Conservation (phyloP, 352 stramenopile genomes). For the Phytophthora vignae region DNA sequence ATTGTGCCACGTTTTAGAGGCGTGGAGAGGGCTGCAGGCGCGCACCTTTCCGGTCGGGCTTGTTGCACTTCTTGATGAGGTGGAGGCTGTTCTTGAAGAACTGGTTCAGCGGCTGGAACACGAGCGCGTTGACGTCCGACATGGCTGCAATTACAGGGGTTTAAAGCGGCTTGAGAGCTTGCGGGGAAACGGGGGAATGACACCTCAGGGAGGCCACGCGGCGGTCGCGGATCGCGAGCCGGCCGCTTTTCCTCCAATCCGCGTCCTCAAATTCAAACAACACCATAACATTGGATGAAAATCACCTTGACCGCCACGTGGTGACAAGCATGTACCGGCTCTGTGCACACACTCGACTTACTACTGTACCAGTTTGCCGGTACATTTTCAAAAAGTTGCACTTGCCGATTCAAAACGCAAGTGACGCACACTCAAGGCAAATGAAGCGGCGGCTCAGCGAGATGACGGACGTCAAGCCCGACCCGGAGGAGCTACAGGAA, state of each 20-base stretch:
- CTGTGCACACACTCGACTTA: no score
- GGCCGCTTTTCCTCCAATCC: slow-evolving; percentile 29
- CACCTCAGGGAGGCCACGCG: slow-evolving; percentile 23
- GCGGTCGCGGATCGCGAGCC: slow-evolving; percentile 31
- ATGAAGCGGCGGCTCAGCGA: slow-evolving; percentile 60
- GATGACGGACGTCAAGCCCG: slow-evolving; percentile 14
- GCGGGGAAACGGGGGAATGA: slow-evolving; percentile 38
- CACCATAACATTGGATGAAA: slow-evolving; percentile 20
- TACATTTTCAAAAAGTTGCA: slow-evolving; percentile 28
- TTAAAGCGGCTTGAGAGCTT: not conserved
- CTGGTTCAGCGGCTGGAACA: slow-evolving; percentile 97
- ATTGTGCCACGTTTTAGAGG: not conserved
- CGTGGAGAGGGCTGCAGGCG: not conserved
- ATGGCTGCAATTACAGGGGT: slow-evolving; percentile 34
- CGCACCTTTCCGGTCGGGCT: slow-evolving; percentile 97
- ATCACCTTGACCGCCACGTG: slow-evolving; percentile 20
- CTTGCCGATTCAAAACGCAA: slow-evolving; percentile 22
- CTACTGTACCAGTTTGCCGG: not conserved
- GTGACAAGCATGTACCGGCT: not conserved
- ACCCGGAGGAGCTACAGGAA: slow-evolving; percentile 9
- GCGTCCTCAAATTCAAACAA: not conserved
- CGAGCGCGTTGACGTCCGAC: slow-evolving; percentile 91
- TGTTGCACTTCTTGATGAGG: slow-evolving; percentile 99
- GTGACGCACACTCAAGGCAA: slow-evolving; percentile 44
- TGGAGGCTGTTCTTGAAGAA: slow-evolving; percentile 98